Evolutionary conservation across 1,284 basidiomycete genomes (phyloP).

Genomic region (Jaminaea rosea): DNA sequence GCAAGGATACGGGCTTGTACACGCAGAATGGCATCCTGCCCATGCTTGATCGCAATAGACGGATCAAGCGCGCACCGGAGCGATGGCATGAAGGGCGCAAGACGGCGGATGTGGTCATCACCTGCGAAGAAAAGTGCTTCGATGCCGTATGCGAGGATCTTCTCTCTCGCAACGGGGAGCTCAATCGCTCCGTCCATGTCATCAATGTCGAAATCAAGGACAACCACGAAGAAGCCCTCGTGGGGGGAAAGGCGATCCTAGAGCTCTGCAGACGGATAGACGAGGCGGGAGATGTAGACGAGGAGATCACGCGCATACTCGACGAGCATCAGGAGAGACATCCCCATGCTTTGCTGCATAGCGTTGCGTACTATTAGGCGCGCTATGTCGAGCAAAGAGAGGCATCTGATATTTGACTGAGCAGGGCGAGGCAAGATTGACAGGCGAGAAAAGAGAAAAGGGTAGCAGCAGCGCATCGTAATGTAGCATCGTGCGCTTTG

Average conservation of each 20-base stretch:
- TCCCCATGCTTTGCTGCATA: conserved; percentile 84
- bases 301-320: conserved; percentile 79
- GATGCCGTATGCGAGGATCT: conserved; percentile 86
- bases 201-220: conserved; percentile 99
- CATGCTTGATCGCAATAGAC: conserved; percentile 93
- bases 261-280: conserved; percentile 76
- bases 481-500: too few relatives aligned
- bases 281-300: conserved; percentile 71
- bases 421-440: not conserved
- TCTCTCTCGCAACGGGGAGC: conserved; percentile 75
- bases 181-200: conserved; percentile 85
- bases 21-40: conserved; percentile 90
- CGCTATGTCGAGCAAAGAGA: not conserved
- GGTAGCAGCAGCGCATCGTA: too few relatives aligned
- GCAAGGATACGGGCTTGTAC: conserved; percentile 76
- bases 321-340: conserved; percentile 74
- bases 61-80: conserved; percentile 85
- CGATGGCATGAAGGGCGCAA: conserved; percentile 87
- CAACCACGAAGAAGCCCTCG: conserved; percentile 93
- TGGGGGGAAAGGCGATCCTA: conserved; percentile 88
- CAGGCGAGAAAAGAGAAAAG: not conserved
- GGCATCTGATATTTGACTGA: not conserved
- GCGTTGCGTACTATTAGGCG: conserved; percentile 49
- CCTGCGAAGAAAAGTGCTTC: conserved; percentile 97
- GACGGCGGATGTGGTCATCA: conserved; percentile 89